Conservation (phyloP, 2,329 filamentous ascomycete species). For the Fusarium xyrophilum region DNA sequence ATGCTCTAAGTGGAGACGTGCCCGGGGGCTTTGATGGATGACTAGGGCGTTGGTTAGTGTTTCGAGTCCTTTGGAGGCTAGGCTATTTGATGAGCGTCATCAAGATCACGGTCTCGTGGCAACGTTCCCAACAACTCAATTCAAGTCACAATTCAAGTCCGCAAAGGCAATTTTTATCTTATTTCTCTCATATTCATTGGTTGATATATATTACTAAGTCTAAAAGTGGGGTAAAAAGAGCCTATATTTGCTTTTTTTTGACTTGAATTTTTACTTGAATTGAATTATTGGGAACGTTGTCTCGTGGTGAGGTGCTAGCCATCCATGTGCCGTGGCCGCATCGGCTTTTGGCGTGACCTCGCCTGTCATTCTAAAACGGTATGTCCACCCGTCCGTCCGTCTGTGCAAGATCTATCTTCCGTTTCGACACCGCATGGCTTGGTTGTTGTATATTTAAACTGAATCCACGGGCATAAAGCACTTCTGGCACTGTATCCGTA, state of each 20-base stretch:
- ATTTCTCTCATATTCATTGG: too few relatives aligned
- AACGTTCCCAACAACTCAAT: too few relatives aligned
- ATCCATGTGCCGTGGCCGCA: constrained; percentile 25
- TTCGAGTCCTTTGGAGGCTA: constrained; percentile 12
- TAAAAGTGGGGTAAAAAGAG: too few relatives aligned
- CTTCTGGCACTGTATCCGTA: constrained; percentile 10
- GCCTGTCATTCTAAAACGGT: constrained; percentile 29
- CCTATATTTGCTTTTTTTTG: too few relatives aligned
- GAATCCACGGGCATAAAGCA: constrained; percentile 24
- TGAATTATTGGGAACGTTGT: too few relatives aligned
- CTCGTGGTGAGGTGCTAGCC: constrained; percentile 1
- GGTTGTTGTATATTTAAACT: constrained; percentile 10
- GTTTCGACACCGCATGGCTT: constrained; percentile 8
- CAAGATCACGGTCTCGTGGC: constrained; percentile 4
- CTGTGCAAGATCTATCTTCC: constrained; percentile 14
- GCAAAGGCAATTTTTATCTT: too few relatives aligned
- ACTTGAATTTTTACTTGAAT: too few relatives aligned
- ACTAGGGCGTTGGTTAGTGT: constrained; percentile 6
- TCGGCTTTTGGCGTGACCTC: constrained; percentile 22
- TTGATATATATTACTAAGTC: too few relatives aligned
- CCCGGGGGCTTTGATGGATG: constrained; percentile 25
- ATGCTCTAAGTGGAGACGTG: constrained; percentile 13
- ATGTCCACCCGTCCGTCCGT: constrained; percentile 9
- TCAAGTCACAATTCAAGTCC: too few relatives aligned
- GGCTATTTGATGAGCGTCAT: constrained; percentile 22